Base-by-base conservation (phyloP, 2,329 filamentous ascomycete species). In the Ceratocystis diversiconidia region DNA sequence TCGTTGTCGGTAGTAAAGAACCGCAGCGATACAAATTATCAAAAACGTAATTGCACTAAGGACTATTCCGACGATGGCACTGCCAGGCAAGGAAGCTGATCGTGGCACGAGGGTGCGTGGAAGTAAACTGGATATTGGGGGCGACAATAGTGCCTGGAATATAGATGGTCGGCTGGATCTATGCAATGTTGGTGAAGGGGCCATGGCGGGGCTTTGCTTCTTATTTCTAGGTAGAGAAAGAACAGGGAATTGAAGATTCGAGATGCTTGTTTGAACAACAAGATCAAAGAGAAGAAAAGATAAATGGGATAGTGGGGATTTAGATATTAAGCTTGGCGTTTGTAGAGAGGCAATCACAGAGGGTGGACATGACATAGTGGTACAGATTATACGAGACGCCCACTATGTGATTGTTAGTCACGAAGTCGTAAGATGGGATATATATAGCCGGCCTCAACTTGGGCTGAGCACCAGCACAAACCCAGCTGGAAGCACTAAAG, bases 1-100 rank as follows among this genome's bases (percentile, higher is more conserved):
- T 68, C 73, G 69, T 62, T 78, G 77, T 63, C 83, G 72, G 68
- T 78, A 79, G 52, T 73, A 68, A 68, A 78, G 73, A 3, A 75
- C 78, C 0, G 74, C 72, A 6, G 73, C 59, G 25, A 76, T 69
- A 10, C 25, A 28, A 3, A 78, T 71, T 4, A 80, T 44, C 3
- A 76, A 57, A 15, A 76, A 74, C 1, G 77, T 63, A 1, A 69
- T 74, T 1, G 74, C 79, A 19, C 78, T 72, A 22, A 72, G 75
- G 61, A 81, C 59, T 12, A 68, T 69, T n/a, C 63, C 63, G 22
- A 55, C 61, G 30, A 69, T 68, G 28, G 62, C 64, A 8, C 55
- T 44, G 1, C 36, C 22, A 17, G 63, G 36, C 32, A 43, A 66
- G 10, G 22, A 44, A 60, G 55, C 19, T 50, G 62, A 44, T n/a